These are phyloP conservation scores for Psilocybe subaeruginosa DNA, from an alignment of 768 basidiomycete species.

Conservation along the genomic window DNA sequence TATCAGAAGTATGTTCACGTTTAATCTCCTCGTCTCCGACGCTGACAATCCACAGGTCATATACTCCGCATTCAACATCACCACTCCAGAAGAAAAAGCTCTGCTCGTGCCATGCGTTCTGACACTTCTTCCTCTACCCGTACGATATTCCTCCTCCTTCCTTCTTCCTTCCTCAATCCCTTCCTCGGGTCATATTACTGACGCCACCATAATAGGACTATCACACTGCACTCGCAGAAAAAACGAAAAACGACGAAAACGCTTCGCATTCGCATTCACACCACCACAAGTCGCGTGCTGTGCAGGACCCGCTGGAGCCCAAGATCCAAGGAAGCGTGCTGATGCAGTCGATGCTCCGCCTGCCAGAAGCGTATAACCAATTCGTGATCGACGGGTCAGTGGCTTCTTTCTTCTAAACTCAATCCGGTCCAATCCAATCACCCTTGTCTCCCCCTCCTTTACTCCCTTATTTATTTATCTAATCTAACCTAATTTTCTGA, in stretches of 20 bases:
- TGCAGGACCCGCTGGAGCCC: constrained; percentile 53
- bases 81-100: constrained; percentile 46
- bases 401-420: too few species aligned
- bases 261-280: constrained; percentile 13
- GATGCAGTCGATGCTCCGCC: constrained; percentile 78
- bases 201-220: constrained; percentile 27
- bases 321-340: constrained; percentile 86
- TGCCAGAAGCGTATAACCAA: constrained; percentile 68
- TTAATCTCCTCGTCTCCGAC: background rate
- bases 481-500: background rate
- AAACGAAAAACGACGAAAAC: constrained; percentile 10
- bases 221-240: constrained; percentile 16
- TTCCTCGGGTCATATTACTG: constrained; percentile 3
- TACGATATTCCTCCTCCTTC: constrained; percentile 25
- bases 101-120: constrained; percentile 73
- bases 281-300: constrained; percentile 12
- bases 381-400: constrained; percentile 71
- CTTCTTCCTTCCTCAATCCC: background rate
- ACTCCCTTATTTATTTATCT: too few species aligned
- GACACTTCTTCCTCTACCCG: constrained; percentile 51
- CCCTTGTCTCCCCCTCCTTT: too few species aligned
- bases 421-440: too few species aligned
- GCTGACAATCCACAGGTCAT: constrained; percentile 51
- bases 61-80: constrained; percentile 60
- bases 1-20: constrained; percentile 57